Conservation (phyloP, 1,139 yeast genomes). For the Debaryomyces subglobosus region DNA sequence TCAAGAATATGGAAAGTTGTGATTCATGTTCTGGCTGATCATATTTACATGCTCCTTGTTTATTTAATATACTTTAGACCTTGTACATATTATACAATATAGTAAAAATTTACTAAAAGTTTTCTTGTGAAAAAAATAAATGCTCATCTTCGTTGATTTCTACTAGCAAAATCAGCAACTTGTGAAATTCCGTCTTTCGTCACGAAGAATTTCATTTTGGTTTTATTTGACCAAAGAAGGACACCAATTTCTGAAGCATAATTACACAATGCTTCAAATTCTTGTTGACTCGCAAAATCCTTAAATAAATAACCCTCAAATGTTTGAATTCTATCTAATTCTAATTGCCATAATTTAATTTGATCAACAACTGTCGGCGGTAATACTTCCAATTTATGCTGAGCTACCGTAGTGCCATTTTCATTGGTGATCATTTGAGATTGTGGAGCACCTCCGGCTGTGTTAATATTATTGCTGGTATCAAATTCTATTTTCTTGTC, state of each 20-base stretch:
- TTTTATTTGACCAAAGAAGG: constrained; percentile 76
- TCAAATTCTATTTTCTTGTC: constrained; percentile 70
- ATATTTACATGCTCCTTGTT: constrained; percentile 2
- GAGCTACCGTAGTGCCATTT: constrained; percentile 29
- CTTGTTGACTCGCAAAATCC: constrained; percentile 78
- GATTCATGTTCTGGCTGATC: constrained; percentile 49
- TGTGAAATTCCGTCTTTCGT: constrained; percentile 87
- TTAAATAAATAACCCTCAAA: constrained; percentile 87
- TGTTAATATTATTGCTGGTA: constrained; percentile 57
- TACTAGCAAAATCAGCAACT: constrained; percentile 81
- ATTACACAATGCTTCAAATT: constrained; percentile 68
- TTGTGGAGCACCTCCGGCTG: constrained; percentile 48
- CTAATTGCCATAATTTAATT: constrained; percentile 93
- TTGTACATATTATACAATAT: constrained; percentile 1
- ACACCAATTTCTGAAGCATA: constrained; percentile 94
- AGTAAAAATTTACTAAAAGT: constrained; percentile 1
- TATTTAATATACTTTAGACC: constrained; percentile 2
- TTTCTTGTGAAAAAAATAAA: constrained; percentile 8
- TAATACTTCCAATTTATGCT: constrained; percentile 60
- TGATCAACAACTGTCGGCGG: constrained; percentile 98
- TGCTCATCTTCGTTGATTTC: constrained; percentile 39
- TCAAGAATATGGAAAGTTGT: constrained; percentile 41
- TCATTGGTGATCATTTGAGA: constrained; percentile 29
- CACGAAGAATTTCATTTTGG: constrained; percentile 74
- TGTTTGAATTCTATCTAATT: constrained; percentile 86